Conservation (phyloP, 805 yeast species). For the Saccharomycopsis sp. region DNA sequence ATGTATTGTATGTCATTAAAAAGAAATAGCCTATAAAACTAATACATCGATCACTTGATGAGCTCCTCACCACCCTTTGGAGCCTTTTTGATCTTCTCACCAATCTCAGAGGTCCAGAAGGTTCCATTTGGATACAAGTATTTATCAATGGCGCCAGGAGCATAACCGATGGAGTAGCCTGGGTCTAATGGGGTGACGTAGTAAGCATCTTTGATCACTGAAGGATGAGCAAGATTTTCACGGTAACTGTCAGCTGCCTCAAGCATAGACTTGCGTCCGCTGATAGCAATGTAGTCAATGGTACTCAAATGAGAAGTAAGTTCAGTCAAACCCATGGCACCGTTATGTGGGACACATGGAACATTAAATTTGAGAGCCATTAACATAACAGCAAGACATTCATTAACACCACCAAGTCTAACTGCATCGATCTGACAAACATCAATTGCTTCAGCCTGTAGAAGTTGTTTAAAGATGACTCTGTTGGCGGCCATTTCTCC, state of each 20-base stretch:
- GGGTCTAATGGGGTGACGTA: slow-evolving; percentile 24
- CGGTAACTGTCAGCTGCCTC: slow-evolving; percentile 24
- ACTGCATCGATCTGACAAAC: slow-evolving; percentile 25
- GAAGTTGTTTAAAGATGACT: slow-evolving; percentile 25
- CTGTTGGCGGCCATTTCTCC: slow-evolving; percentile 27
- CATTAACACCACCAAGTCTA: slow-evolving; percentile 25
- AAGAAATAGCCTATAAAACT: not conserved
- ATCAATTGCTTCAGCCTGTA: slow-evolving; percentile 25
- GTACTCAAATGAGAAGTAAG: slow-evolving; percentile 24
- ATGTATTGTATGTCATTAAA: not conserved
- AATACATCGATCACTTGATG: not conserved
- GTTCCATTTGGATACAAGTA: slow-evolving; percentile 24
- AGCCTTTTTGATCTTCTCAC: slow-evolving; percentile 13
- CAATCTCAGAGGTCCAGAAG: slow-evolving; percentile 26
- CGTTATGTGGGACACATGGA: slow-evolving; percentile 25
- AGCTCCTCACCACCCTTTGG: slow-evolving; percentile 8
- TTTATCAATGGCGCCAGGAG: slow-evolving; percentile 19
- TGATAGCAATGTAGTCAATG: slow-evolving; percentile 23
- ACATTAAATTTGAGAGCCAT: slow-evolving; percentile 24
- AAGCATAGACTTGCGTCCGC: slow-evolving; percentile 23
- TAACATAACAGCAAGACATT: slow-evolving; percentile 24
- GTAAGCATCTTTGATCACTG: slow-evolving; percentile 22
- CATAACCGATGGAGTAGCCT: slow-evolving; percentile 24
- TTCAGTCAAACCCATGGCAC: slow-evolving; percentile 26
- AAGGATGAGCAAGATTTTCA: slow-evolving; percentile 23